These are phyloP conservation scores for Willaertia magna DNA, from an alignment of 208 protist genomes.

Conservation along the genomic window DNA sequence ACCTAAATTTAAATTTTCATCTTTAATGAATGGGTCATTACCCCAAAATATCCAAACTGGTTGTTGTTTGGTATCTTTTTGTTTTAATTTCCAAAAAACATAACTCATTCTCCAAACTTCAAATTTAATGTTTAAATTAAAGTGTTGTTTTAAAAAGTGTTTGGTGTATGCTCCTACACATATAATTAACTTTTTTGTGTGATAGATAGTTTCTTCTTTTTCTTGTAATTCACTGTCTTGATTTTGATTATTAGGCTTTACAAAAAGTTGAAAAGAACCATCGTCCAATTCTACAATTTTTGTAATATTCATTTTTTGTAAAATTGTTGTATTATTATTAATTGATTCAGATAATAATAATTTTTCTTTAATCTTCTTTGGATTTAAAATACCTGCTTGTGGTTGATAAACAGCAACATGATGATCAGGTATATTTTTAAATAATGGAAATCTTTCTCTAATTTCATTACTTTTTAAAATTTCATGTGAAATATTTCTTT, in stretches of 20 bases:
- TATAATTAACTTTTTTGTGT: background rate
- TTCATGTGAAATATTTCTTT: background rate
- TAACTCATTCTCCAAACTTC: background rate
- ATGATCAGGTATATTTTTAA: background rate
- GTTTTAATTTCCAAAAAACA: background rate
- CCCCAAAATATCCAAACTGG: background rate
- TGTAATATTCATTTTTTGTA: background rate
- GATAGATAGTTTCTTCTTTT: too few relatives aligned
- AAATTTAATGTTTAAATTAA: background rate
- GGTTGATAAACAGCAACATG: background rate
- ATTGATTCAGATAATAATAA: background rate
- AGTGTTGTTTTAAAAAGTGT: background rate
- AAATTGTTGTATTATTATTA: background rate
- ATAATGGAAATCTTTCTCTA: background rate
- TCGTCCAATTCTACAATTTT: background rate
- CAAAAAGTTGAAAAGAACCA: background rate
- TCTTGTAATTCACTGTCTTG: too few relatives aligned
- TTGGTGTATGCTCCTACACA: background rate
- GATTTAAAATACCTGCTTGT: conserved; percentile 4
- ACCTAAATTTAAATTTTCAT: background rate
- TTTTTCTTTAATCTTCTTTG: background rate
- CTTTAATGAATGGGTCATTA: background rate
- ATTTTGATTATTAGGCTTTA: background rate
- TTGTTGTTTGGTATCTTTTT: background rate
- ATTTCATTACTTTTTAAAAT: background rate